A percentile compares a stretch with the other conserved stretches of the same genome.
phyloP scores from a whole-genome alignment of 2,329 filamentous ascomycete genomes.

The Talaromyces pinophilus region DNA sequence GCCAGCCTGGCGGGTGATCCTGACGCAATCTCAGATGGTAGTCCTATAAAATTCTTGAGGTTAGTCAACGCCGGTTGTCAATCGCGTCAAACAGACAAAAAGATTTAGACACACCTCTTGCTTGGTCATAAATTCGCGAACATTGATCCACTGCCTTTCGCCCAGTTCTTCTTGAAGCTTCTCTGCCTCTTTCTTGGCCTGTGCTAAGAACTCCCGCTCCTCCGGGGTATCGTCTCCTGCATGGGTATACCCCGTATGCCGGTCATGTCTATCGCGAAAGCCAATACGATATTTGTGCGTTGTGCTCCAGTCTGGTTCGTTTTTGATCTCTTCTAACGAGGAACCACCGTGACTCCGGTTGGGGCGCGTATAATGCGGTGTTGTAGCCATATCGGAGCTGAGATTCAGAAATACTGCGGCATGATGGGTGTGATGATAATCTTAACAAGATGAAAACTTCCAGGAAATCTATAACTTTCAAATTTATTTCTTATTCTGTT shows the following conservation, averaged over 20 bases:
- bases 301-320: constrained; percentile 14
- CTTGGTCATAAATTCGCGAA: constrained; percentile 10
- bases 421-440: not conserved
- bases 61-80: not conserved
- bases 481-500: too few relatives aligned
- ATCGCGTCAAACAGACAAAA: not conserved
- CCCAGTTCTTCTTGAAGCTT: not conserved
- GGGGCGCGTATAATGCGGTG: not conserved
- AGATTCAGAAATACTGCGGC: not conserved
- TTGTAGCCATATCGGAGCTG: not conserved
- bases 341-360: not conserved
- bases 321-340: constrained; percentile 8
- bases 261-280: not conserved
- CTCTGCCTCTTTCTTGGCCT: not conserved
- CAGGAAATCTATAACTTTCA: too few relatives aligned
- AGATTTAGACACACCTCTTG: not conserved
- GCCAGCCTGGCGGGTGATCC: constrained; percentile 51
- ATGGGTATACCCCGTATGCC: constrained; percentile 4
- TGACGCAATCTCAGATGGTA: constrained; percentile 49
- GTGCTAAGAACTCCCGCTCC: not conserved
- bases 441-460: too few relatives aligned
- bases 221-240: not conserved
- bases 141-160: not conserved
- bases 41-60: constrained; percentile 34
- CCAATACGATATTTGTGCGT: not conserved